A percentile compares a stretch with the other conserved stretches of the same genome.
Evolutionary conservation across 805 yeast genomes (phyloP).

Genomic region (Metschnikowia shivogae): DNA sequence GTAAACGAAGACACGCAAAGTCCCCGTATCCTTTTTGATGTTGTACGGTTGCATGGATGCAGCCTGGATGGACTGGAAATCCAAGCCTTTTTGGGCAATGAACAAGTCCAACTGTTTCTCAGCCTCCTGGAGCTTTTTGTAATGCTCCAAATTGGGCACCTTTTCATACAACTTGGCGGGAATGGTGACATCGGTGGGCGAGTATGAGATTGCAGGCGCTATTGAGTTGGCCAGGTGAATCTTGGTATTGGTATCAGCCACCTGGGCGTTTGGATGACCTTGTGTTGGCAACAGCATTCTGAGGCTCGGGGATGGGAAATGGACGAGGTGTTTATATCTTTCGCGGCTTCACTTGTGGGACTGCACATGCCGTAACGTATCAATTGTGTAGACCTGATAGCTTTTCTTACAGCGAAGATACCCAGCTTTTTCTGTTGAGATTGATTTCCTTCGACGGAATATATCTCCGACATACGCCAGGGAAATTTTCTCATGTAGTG

Average conservation of each 20-base stretch:
- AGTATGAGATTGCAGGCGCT: constrained; percentile 37
- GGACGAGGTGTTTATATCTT: constrained; percentile 10
- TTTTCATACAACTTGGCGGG: constrained; percentile 35
- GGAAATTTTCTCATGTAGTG: too few species aligned
- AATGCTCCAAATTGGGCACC: constrained; percentile 69
- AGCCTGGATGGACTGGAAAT: constrained; percentile 64
- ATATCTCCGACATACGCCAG: too few species aligned
- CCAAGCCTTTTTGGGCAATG: constrained; percentile 78
- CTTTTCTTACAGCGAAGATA: too few species aligned
- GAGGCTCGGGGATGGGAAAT: constrained; percentile 3
- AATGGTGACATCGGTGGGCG: constrained; percentile 40
- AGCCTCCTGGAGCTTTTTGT: constrained; percentile 70
- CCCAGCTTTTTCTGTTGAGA: too few species aligned
- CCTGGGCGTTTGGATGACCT: constrained; percentile 15
- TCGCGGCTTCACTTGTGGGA: constrained; percentile 6
- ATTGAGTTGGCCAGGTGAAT: constrained; percentile 24
- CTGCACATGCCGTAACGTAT: constrained; percentile 2
- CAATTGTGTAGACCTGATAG: background rate
- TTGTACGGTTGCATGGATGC: constrained; percentile 36
- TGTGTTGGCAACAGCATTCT: constrained; percentile 19
- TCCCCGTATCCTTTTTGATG: constrained; percentile 46
- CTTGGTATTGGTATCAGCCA: constrained; percentile 28
- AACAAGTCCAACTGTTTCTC: constrained; percentile 79
- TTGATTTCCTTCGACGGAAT: too few species aligned
- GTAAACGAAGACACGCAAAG: constrained; percentile 75